phyloP scores from a whole-genome alignment of 2,329 filamentous ascomycete genomes.

The Dothideomycetes sp. region DNA sequence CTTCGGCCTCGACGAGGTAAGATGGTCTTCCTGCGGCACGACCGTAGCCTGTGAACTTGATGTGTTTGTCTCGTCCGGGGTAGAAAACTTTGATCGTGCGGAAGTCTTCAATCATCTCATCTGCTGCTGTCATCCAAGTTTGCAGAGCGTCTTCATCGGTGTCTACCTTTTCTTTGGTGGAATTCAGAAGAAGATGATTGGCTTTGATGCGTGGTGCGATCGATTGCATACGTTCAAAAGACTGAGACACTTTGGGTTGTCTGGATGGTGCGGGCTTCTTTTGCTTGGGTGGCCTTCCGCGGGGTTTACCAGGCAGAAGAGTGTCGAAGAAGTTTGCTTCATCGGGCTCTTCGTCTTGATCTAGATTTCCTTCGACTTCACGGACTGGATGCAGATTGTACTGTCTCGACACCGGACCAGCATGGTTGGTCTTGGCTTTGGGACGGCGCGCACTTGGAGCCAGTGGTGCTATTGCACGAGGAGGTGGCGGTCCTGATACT shows the following conservation, averaged over 20 bases:
- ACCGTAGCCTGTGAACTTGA: conserved; percentile 36
- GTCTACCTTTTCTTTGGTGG: conserved; percentile 40
- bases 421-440: background rate
- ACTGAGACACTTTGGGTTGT: conserved; percentile 9
- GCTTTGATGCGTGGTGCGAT: conserved; percentile 20
- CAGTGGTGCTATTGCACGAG: conserved; percentile 1
- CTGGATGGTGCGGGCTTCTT: background rate
- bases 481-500: conserved; percentile 6
- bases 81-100: conserved; percentile 52
- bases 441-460: background rate
- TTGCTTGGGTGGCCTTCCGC: conserved; percentile 1
- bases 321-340: background rate
- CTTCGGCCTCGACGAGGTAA: conserved; percentile 22
- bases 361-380: background rate
- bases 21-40: conserved; percentile 15
- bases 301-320: background rate
- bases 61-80: conserved; percentile 40
- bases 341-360: conserved; percentile 5
- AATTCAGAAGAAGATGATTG: conserved; percentile 34
- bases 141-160: conserved; percentile 40
- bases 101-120: conserved; percentile 52
- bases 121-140: conserved; percentile 51
- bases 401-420: conserved; percentile 2
- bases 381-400: background rate
- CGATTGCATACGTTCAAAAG: conserved; percentile 5